phyloP scores from a whole-genome alignment of 2,329 filamentous ascomycete genomes.

The Incumbomyces lentus region DNA sequence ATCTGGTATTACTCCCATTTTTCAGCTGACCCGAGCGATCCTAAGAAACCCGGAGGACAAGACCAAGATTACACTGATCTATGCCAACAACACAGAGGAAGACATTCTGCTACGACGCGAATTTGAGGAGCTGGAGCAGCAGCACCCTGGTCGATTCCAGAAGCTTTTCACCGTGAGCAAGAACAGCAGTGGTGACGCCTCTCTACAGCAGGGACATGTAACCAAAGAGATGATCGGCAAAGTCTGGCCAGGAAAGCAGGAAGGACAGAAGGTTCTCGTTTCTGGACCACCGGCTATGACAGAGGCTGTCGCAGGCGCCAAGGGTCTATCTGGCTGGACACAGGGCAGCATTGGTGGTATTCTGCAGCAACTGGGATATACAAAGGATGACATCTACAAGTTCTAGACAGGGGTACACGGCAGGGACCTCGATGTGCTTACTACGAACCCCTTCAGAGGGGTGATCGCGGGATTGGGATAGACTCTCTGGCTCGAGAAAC shows the following conservation, averaged over 20 bases:
- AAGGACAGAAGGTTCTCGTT: conserved; percentile 49
- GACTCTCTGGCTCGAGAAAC: too few relatives aligned
- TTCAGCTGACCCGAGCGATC: conserved; percentile 53
- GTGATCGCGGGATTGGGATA: too few relatives aligned
- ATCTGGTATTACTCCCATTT: conserved; percentile 62
- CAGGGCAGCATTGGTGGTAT: conserved; percentile 38
- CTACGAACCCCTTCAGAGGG: too few relatives aligned
- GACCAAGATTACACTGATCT: conserved; percentile 55
- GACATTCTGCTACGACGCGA: conserved; percentile 52
- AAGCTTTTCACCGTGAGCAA: conserved; percentile 49
- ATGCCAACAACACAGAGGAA: conserved; percentile 54
- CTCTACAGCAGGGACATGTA: conserved; percentile 47
- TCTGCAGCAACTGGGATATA: conserved; percentile 48
- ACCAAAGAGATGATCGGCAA: conserved; percentile 46
- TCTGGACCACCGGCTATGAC: conserved; percentile 63
- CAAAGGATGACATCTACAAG: conserved; percentile 47
- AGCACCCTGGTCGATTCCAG: conserved; percentile 46
- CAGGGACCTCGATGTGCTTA: too few relatives aligned
- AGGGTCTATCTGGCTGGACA: conserved; percentile 24
- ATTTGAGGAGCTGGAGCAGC: conserved; percentile 41
- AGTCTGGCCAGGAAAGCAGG: conserved; percentile 31
- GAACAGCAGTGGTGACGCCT: conserved; percentile 26
- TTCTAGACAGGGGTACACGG: conserved; percentile 35
- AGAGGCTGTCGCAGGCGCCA: conserved; percentile 41
- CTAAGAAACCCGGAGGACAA: conserved; percentile 51